A percentile compares a stretch with the other conserved stretches of the same genome.
Conservation (phyloP, 805 yeast species). For the Kodamaea lidongshanica region DNA sequence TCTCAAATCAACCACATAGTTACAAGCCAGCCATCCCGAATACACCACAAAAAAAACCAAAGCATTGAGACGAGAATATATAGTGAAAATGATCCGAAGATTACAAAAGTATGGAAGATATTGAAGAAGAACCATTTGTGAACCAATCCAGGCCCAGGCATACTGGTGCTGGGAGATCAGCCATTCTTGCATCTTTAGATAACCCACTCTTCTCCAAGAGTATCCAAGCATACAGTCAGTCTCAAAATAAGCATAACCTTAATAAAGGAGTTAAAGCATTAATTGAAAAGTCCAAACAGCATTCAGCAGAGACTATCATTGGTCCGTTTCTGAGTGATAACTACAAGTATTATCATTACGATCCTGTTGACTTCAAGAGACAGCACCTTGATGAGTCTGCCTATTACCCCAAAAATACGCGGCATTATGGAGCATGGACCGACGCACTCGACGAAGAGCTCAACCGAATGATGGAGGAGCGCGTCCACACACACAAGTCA, state of each 20-base stretch:
- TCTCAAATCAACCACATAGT: no score
- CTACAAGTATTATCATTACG: conserved; percentile 4
- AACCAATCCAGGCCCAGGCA: no score
- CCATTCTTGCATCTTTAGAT: conserved; percentile 7
- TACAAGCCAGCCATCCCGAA: no score
- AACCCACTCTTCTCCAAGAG: conserved; percentile 8
- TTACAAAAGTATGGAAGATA: no score
- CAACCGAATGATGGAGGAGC: conserved; percentile 5
- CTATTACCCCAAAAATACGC: conserved; percentile 4
- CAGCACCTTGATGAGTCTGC: conserved; percentile 2
- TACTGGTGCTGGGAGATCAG: conserved; percentile 5
- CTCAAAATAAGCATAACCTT: conserved; percentile 2
- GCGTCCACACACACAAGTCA: conserved; percentile 2
- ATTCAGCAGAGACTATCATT: no score
- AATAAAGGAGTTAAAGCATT: conserved; percentile 1
- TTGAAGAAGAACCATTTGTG: no score
- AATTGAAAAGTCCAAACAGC: conserved; percentile 3
- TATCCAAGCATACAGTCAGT: conserved; percentile 8
- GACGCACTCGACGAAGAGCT: conserved; percentile 8
- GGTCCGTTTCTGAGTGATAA: no score
- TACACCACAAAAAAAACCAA: no score
- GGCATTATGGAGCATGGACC: conserved; percentile 7
- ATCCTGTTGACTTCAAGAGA: conserved; percentile 5
- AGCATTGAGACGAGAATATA: no score
- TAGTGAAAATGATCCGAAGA: no score